Evolutionary conservation across 2,329 filamentous ascomycete genomes (phyloP).

Genomic region (Aspergillus jensenii): DNA sequence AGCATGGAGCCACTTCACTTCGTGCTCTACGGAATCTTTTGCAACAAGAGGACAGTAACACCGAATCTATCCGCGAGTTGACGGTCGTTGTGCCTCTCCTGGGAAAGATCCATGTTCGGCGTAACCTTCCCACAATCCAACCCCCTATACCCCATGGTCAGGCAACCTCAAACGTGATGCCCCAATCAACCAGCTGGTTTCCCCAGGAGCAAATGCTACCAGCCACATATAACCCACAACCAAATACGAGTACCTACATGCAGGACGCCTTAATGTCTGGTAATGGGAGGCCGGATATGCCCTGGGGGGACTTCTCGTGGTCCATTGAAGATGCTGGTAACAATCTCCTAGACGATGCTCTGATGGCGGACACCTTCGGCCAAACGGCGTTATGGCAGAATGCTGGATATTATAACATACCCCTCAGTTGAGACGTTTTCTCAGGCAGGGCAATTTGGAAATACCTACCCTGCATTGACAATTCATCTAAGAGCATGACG

Average conservation of each 20-base stretch:
- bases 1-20: slow-evolving; percentile 9
- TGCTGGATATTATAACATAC: neutral
- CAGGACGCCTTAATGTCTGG: neutral
- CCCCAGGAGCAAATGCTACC: neutral
- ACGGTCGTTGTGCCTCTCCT: slow-evolving; percentile 18
- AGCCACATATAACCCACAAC: neutral
- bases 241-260: neutral
- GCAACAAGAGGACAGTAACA: slow-evolving; percentile 5
- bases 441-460: neutral
- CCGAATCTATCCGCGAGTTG: slow-evolving; percentile 1
- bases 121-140: slow-evolving; percentile 2
- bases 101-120: slow-evolving; percentile 19
- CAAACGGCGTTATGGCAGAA: slow-evolving; percentile 5
- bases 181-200: neutral
- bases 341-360: slow-evolving; percentile 3
- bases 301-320: slow-evolving; percentile 7
- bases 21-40: slow-evolving; percentile 13
- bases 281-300: neutral
- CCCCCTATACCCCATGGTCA: neutral
- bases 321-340: slow-evolving; percentile 3
- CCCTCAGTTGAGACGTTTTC: neutral
- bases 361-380: neutral
- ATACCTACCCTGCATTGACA: neutral
- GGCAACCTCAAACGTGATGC: neutral
- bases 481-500: no score